Evolutionary conservation across 257 asterid genomes (phyloP).

Genomic region (Thymus quinquecostatus): DNA sequence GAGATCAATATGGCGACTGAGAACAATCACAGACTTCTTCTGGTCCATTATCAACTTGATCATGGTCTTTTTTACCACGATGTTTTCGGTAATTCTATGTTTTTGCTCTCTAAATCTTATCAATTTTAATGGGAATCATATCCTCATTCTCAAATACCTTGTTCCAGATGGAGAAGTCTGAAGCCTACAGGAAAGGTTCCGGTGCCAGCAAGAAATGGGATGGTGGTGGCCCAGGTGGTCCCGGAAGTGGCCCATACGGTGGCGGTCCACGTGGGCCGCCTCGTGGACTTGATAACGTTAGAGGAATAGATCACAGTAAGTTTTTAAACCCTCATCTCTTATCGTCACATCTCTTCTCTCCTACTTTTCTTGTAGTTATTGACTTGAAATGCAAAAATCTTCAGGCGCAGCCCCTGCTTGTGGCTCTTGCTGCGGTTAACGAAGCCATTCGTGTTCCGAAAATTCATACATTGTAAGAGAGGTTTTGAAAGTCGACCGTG

Average conservation of each 20-base stretch:
- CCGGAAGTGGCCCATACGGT: slow-evolving; percentile 88
- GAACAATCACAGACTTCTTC: slow-evolving; percentile 81
- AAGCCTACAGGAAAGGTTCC: slow-evolving; percentile 72
- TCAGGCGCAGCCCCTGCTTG: slow-evolving; percentile 94
- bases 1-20: slow-evolving; percentile 84
- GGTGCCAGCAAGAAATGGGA: slow-evolving; percentile 96
- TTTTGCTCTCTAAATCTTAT: neutral
- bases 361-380: neutral
- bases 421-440: slow-evolving; percentile 92
- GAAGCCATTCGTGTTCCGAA: slow-evolving; percentile 5
- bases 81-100: slow-evolving; percentile 78
- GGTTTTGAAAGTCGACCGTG: neutral
- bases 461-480: slow-evolving; percentile 12
- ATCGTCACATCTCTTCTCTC: neutral
- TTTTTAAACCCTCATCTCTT: slow-evolving; percentile 16
- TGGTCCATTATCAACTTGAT: slow-evolving; percentile 74
- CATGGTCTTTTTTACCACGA: slow-evolving; percentile 69
- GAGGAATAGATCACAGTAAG: slow-evolving; percentile 94
- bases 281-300: slow-evolving; percentile 80
- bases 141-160: slow-evolving; percentile 20
- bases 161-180: slow-evolving; percentile 87
- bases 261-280: slow-evolving; percentile 96
- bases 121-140: neutral
- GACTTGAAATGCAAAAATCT: neutral
- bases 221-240: slow-evolving; percentile 95